Percentiles rank a stretch among this genome's conserved stretches.
Evolutionary conservation across 1,284 basidiomycete genomes (phyloP).

Genomic region (Apiotrichum gamsii): DNA sequence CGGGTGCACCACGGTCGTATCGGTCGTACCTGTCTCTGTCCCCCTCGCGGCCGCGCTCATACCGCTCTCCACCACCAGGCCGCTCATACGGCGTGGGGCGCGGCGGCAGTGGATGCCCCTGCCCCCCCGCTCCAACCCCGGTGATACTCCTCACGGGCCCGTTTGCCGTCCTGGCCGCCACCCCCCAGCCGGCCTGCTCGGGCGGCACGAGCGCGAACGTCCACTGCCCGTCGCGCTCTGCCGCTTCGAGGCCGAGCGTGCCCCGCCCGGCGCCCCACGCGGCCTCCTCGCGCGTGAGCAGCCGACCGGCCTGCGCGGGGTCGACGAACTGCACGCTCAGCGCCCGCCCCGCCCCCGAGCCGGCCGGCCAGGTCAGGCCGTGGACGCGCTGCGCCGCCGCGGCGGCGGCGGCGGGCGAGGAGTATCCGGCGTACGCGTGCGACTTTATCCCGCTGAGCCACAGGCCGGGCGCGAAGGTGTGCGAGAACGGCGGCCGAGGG

Average conservation of each 20-base stretch:
- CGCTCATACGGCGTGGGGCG: constrained; percentile 1
- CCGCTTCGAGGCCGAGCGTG: constrained; percentile 31
- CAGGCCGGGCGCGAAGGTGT: constrained; percentile 27
- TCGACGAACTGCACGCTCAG: constrained; percentile 43
- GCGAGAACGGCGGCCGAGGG: constrained; percentile 23
- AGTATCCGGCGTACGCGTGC: constrained; percentile 41
- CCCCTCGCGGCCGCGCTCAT: too few relatives aligned
- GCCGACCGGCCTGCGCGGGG: constrained; percentile 20
- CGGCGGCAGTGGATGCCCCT: background rate
- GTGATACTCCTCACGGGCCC: background rate
- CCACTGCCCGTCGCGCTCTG: background rate
- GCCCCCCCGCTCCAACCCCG: background rate
- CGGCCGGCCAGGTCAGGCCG: constrained; percentile 29
- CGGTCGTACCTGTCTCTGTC: too few relatives aligned
- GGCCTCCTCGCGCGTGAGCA: constrained; percentile 38
- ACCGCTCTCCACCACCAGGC: background rate
- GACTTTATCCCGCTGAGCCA: constrained; percentile 45
- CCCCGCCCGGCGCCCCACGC: constrained; percentile 43
- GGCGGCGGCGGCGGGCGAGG: constrained; percentile 18
- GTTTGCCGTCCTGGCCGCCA: background rate
- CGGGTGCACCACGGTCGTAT: background rate
- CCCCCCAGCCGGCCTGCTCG: background rate
- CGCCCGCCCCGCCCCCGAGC: constrained; percentile 18
- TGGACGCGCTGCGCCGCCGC: constrained; percentile 25
- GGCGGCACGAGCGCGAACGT: background rate